phyloP scores from a whole-genome alignment of 2,329 filamentous ascomycete species.

The Ceratocystiopsis sp. region DNA sequence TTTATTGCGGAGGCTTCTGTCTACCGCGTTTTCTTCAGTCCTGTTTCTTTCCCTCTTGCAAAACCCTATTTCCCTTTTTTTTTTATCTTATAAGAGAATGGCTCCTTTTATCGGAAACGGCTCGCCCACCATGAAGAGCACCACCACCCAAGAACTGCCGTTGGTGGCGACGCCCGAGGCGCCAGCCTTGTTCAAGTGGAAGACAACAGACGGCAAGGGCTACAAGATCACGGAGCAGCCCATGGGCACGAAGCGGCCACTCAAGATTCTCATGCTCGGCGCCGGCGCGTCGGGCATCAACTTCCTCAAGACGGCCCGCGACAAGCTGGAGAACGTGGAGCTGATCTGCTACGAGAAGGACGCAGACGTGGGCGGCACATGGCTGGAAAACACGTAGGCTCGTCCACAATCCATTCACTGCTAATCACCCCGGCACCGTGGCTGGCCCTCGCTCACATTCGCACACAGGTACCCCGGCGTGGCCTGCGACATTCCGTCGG shows the following conservation, averaged over 20 bases:
- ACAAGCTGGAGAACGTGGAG: conserved; percentile 10
- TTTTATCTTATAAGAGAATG: conserved; percentile 1
- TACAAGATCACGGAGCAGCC: background rate
- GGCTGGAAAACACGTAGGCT: conserved; percentile 4
- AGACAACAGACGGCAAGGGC: background rate
- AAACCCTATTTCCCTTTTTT: background rate
- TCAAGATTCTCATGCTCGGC: background rate
- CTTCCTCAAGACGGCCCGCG: background rate
- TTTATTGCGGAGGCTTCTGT: no score
- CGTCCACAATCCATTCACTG: no score
- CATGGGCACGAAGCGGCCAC: conserved; percentile 1
- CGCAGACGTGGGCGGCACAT: conserved; percentile 3
- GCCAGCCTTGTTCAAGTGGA: background rate
- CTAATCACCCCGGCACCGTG: no score
- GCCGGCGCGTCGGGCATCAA: conserved; percentile 1
- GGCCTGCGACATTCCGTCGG: conserved; percentile 29
- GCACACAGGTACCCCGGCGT: conserved; percentile 4
- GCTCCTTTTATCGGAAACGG: no score
- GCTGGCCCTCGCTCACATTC: no score
- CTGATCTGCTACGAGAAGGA: conserved; percentile 13
- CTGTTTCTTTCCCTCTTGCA: background rate
- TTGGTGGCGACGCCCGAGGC: background rate
- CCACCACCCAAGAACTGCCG: background rate
- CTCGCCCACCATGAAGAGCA: no score
- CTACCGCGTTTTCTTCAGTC: no score